Evolutionary conservation across 1,284 basidiomycete species (phyloP).

Genomic region (Microbotryum silenes-acaulis): DNA sequence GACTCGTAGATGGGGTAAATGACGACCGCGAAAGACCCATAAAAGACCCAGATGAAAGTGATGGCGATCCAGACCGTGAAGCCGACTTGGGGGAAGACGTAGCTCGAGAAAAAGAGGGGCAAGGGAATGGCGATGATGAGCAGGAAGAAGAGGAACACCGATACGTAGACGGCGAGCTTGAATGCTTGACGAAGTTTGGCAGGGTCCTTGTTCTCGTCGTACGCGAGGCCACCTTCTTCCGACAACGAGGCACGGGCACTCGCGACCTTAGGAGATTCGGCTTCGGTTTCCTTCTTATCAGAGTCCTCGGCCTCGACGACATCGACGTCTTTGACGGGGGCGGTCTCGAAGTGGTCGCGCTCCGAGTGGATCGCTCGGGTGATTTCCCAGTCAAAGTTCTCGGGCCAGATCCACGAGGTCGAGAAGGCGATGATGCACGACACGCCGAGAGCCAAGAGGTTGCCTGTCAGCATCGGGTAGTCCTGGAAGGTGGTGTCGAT

Average conservation of each 20-base stretch:
- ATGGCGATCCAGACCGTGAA: constrained; percentile 56
- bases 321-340: constrained; percentile 35
- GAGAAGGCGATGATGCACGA: constrained; percentile 66
- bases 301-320: constrained; percentile 16
- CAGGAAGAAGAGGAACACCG: constrained; percentile 49
- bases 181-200: constrained; percentile 60
- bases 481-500: constrained; percentile 50
- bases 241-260: constrained; percentile 3
- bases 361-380: constrained; percentile 52
- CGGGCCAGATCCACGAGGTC: constrained; percentile 62
- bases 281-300: constrained; percentile 45
- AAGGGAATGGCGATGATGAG: constrained; percentile 57
- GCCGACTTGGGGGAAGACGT: constrained; percentile 59
- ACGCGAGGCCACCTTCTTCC: constrained; percentile 37
- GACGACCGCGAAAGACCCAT: constrained; percentile 20
- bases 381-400: constrained; percentile 66
- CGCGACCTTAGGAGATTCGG: constrained; percentile 32
- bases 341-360: constrained; percentile 31
- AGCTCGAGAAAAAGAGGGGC: constrained; percentile 70
- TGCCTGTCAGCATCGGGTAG: constrained; percentile 33
- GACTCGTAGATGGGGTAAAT: constrained; percentile 30
- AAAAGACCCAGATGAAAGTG: constrained; percentile 31
- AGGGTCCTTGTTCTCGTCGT: constrained; percentile 56
- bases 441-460: constrained; percentile 45
- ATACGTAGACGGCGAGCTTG: constrained; percentile 64